Evolutionary conservation across 2,329 filamentous ascomycete genomes (phyloP), one percentile per base, ranked within the genome.

Genomic region (Trichoderma hamatum): DNA sequence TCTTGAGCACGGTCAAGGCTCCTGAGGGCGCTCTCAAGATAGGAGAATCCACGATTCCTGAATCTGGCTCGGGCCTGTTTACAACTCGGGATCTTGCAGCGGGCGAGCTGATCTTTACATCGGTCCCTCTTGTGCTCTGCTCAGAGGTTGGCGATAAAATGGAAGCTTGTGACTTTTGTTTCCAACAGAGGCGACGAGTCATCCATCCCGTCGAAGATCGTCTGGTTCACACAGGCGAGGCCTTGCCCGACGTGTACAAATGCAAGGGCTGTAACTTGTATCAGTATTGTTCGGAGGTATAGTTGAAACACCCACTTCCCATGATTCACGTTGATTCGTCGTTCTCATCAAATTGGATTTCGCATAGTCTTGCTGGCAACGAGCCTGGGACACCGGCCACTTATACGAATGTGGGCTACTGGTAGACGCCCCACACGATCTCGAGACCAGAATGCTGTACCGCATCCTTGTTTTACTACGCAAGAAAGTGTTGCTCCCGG

Each of bases 261-360:
- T 69, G 67, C 36, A 21, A 46, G 16, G 67, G 67, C 32, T 69
- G 67, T 21, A 24, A 21, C 30, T 10, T 69, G 46, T 69, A 64
- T 19, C 49, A 64, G 51, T 70, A 70, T 14, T 70, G 68, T 43
- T 70, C 68, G 2, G 26, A 36, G 55, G 68, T 67, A 58, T 43
- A 56, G 63, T n/a, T n/a, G 28, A 58, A 11, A 3, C 11, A 3
- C 24, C 1, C 9, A 24, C 19, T 54, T 54, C 19, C 19, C 19
- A 24, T 34, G 21, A 21, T 16, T 24, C 2, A 4, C 11, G 21
- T 34, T 34, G n/a, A n/a, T 3, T 34, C 19, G 11, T 24, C n/a
- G 21, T 28, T 3, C 21, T 46, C 28, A 16, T 30, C 24, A 13
- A 51, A 16, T 21, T 14, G 28, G 9, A 16, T 3, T 43, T 43